Evolutionary conservation across 495 filamentous ascomycete species (phyloP).

Genomic region (Penicillium parvum): DNA sequence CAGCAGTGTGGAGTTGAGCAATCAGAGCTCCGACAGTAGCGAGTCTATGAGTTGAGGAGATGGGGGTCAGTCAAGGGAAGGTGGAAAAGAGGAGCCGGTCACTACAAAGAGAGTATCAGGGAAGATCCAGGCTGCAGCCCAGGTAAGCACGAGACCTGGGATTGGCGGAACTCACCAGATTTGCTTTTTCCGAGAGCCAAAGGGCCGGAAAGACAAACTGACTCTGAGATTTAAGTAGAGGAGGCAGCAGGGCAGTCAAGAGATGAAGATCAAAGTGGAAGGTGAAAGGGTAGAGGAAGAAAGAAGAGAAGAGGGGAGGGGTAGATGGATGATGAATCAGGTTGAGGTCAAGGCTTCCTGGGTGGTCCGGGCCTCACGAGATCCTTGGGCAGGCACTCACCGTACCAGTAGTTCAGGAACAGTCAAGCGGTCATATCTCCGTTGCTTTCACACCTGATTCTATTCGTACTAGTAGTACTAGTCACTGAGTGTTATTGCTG

Average conservation of each 20-base stretch:
- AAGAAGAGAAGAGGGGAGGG: slow-evolving; percentile 19
- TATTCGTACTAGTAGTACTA: too few relatives aligned
- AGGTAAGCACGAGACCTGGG: slow-evolving; percentile 1
- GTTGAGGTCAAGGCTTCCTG: slow-evolving; percentile 16
- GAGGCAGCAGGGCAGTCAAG: background rate
- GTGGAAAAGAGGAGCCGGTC: background rate
- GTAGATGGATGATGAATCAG: slow-evolving; percentile 28
- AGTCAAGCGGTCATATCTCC: background rate
- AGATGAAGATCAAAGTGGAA: too few relatives aligned
- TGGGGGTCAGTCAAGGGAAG: background rate
- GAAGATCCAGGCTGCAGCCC: slow-evolving; percentile 3
- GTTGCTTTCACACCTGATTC: background rate
- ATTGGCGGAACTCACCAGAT: background rate
- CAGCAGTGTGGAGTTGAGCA: background rate
- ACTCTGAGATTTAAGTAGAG: too few relatives aligned
- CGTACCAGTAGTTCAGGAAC: background rate
- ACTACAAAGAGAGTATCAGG: background rate
- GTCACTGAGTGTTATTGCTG: too few relatives aligned
- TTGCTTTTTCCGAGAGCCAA: background rate
- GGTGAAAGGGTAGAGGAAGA: slow-evolving; percentile 7
- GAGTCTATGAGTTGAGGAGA: too few relatives aligned
- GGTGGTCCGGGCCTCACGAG: slow-evolving; percentile 1
- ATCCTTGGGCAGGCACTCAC: slow-evolving; percentile 9
- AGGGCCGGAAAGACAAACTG: too few relatives aligned
- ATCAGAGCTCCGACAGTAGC: too few relatives aligned